Conservation (phyloP, 1,139 yeast genomes). For the Scheffersomyces illinoinensis region DNA sequence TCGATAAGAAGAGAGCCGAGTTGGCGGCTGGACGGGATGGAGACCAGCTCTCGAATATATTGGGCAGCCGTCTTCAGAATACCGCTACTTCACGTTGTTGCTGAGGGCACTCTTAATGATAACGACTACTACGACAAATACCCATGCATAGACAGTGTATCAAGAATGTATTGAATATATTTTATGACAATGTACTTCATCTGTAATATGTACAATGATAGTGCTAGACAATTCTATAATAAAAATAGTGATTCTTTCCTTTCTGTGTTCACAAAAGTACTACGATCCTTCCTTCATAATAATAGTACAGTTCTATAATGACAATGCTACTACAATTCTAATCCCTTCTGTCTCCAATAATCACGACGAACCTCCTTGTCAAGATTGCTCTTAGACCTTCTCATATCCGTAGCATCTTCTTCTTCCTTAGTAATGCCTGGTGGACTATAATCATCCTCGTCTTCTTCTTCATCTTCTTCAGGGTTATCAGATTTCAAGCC, state of each 20-base stretch:
- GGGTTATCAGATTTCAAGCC: conserved; percentile 21
- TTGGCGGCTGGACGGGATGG: not conserved
- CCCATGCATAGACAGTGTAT: not conserved
- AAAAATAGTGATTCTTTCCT: no score
- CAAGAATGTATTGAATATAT: not conserved
- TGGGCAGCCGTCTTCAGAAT: not conserved
- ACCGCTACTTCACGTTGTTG: conserved; percentile 2
- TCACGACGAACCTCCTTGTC: conserved; percentile 41
- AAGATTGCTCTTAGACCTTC: conserved; percentile 17
- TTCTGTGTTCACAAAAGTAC: not conserved
- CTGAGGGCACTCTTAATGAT: not conserved
- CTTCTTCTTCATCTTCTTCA: conserved; percentile 14
- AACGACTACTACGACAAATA: not conserved
- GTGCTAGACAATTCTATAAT: not conserved
- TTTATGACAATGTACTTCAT: not conserved
- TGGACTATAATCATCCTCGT: conserved; percentile 5
- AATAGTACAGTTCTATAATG: no score
- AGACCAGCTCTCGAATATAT: not conserved
- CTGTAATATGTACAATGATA: not conserved
- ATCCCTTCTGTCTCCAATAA: conserved; percentile 48
- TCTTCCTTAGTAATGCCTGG: conserved; percentile 9
- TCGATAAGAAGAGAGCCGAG: conserved; percentile 1
- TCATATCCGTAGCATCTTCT: not conserved
- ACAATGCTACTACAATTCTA: conserved; percentile 23
- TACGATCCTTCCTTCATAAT: not conserved